Evolutionary conservation across 75 land plant genomes (phyloP).

Genomic region (Selaginella tamariscina): DNA sequence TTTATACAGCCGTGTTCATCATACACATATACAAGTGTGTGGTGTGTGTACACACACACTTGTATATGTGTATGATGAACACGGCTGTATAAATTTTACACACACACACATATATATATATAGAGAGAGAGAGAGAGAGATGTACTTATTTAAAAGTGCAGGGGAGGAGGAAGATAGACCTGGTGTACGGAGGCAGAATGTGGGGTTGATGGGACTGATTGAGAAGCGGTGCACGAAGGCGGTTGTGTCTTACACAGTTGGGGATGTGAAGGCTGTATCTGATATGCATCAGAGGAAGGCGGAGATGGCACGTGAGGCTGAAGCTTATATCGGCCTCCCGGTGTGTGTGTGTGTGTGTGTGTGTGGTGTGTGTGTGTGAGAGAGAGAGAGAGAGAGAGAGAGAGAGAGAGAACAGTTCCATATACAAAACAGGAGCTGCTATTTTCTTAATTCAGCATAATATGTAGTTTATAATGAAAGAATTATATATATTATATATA

Average conservation of each 20-base stretch:
- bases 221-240: slow-evolving; percentile 31
- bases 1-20: not conserved
- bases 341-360: too few relatives aligned
- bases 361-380: too few relatives aligned
- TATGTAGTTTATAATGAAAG: too few relatives aligned
- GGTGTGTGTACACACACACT: too few relatives aligned
- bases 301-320: slow-evolving; percentile 50
- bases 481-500: too few relatives aligned
- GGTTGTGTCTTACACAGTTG: slow-evolving; percentile 39
- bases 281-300: slow-evolving; percentile 76
- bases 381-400: too few relatives aligned
- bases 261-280: slow-evolving; percentile 51
- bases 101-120: not conserved
- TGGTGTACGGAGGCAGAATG: slow-evolving; percentile 43
- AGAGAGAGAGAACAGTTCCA: too few relatives aligned
- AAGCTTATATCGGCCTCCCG: slow-evolving; percentile 73
- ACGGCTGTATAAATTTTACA: too few relatives aligned
- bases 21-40: too few relatives aligned
- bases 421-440: too few relatives aligned
- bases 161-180: slow-evolving; percentile 33
- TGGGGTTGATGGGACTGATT: slow-evolving; percentile 42
- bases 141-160: not conserved
- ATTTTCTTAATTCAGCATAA: too few relatives aligned
- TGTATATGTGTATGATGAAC: too few relatives aligned
- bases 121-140: not conserved